Evolutionary conservation across 106 monocot genomes (phyloP), one percentile per base, ranked within the genome.

Genomic region (Triglochin maritima): DNA sequence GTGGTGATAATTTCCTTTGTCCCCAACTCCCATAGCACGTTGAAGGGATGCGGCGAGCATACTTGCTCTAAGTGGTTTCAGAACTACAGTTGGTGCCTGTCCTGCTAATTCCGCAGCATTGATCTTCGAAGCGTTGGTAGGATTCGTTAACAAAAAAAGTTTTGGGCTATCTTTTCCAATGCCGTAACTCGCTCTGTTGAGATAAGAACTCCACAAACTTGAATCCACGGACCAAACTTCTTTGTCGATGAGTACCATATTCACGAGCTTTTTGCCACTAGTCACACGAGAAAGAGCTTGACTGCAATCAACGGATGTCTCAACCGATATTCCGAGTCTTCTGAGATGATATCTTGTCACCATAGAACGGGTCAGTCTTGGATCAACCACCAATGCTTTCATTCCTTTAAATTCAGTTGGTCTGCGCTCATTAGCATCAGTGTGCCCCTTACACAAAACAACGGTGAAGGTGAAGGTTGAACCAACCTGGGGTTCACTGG

Each of bases 391-490:
- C 56, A 98, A 76, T 57, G 96, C 86, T 12, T 44, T 86, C 84
- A 92, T 80, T 67, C 87, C 86, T 70, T 86, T 78, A 64, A 98
- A 86, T 57, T 88, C 86, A 6, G 78, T 64, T 15, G 79, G 57
- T 62, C 78, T 86, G 58, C 68, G 78, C 50, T 82, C 84, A 46
- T 58, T 88, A 55, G 80, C 72, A 46, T 66, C 76, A 4, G 49
- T 43, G 4, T 9, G 59, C 4, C 78, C 80, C 62, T 78, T 79
- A 11, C 70, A 66, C 54, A 98, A 82, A 17, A 82, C 82, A 3
- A 69, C 92, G 17, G 88, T 92, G 66, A 99, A 99, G 47, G 84
- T 78, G 73, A 99, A 99, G 14, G 98, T 99, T 1, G 98, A 89
- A 57, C 98, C 98, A 66, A 82, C 70, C 3, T 86, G 72, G 4